Evolutionary conservation across 2,329 filamentous ascomycete species (phyloP), one percentile per base, ranked within the genome.

Genomic region (Neonectria punicea): DNA sequence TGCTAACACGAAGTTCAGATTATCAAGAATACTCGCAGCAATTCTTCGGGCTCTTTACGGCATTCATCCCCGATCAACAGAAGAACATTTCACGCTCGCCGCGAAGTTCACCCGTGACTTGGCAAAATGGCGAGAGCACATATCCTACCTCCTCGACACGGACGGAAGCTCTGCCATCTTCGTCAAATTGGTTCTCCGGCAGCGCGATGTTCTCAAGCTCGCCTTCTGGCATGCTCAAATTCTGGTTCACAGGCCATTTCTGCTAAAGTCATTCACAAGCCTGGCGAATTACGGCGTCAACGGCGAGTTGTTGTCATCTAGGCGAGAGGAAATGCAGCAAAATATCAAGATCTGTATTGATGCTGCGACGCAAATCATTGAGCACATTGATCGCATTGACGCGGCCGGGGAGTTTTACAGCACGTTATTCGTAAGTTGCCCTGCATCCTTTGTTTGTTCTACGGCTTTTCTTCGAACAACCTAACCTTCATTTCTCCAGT

Each of bases 201-300:
- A 83, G 67, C 73, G 79, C 1, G 78, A 82, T 54, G 78, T 82
- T 0, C 67, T 83, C 5, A 81, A 80, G 46, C 67, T 82, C 2
- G 76, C 81, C 2, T 83, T 76, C 66, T 82, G 80, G 79, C 81
- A 83, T 60, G 78, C 81, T 4, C 73, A 77, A 14, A 80, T 83
- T n/a, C 73, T 83, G 1, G 76, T 78, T 2, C 76, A 81, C 51
- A 74, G 81, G 0, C 80, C 79, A 1, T 79, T 80, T 34, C 65
- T 82, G 7, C 65, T 80, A 2, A 78, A 76, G 36, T 78, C 76
- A 56, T 80, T 81, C 49, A 65, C 71, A 1, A 72, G 63, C n/a
- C 60, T 70, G 3, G 54, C 66, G 2, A 66, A 64, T 43, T 46
- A 41, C 18, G 58, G 55, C 1, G 49, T 51, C 0, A 30, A 56